Percentiles rank a stretch among this genome's conserved stretches.
Evolutionary conservation across 2,329 filamentous ascomycete species (phyloP).

Genomic region (Cadophora sp.): DNA sequence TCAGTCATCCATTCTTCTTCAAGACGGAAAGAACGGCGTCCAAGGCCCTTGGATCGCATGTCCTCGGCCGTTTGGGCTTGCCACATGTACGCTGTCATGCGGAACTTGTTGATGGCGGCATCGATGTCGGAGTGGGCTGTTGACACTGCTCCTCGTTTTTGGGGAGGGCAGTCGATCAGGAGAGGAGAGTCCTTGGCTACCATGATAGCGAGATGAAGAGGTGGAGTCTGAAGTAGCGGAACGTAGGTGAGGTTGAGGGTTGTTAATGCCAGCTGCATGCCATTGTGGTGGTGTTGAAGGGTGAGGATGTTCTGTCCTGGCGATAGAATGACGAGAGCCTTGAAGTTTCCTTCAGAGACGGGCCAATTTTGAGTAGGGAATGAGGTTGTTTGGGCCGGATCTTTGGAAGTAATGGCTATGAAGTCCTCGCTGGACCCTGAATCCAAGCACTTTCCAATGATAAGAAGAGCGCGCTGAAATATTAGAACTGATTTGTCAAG

Average conservation of each 20-base stretch:
- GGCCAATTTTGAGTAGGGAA: conserved; percentile 72
- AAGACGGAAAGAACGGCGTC: conserved; percentile 72
- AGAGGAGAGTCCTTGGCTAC: conserved; percentile 73
- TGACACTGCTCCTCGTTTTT: conserved; percentile 64
- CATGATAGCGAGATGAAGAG: conserved; percentile 74
- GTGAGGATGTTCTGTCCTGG: conserved; percentile 70
- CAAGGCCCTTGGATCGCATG: conserved; percentile 73
- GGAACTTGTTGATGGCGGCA: conserved; percentile 71
- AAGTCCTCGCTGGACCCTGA: conserved; percentile 30
- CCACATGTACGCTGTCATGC: conserved; percentile 78
- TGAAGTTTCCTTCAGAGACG: conserved; percentile 70
- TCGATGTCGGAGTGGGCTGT: conserved; percentile 56
- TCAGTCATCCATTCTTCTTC: conserved; percentile 77
- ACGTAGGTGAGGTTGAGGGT: conserved; percentile 57
- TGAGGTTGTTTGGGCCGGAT: conserved; percentile 37
- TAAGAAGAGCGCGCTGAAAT: conserved; percentile 31
- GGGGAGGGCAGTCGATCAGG: conserved; percentile 70
- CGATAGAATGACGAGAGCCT: conserved; percentile 68
- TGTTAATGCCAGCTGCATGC: conserved; percentile 55
- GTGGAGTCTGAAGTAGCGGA: conserved; percentile 60
- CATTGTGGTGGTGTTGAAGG: conserved; percentile 67
- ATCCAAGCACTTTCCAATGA: conserved; percentile 40
- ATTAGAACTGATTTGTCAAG: too few species aligned
- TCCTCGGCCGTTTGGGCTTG: conserved; percentile 79
- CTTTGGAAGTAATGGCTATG: conserved; percentile 36